Base-by-base conservation (phyloP, 2,329 filamentous ascomycete species). In the Bipolaris victoriae region DNA sequence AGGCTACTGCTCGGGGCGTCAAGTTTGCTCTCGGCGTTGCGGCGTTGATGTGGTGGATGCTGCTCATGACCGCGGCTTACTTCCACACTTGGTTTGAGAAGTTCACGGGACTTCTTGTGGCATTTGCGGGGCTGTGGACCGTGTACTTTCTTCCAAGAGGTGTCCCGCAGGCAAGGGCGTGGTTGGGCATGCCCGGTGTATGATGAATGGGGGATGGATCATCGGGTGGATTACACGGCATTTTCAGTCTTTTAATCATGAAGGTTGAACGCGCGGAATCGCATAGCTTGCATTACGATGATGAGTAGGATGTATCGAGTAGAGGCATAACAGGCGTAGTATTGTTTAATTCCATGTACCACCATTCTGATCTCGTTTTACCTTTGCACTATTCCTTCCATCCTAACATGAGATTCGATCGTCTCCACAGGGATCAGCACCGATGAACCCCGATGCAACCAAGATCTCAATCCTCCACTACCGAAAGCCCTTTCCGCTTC, bases 51-150 rank as follows among this genome's bases (percentile, higher is more conserved):
- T 85, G 88, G 81, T 98, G 95, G 91, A 99, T 99, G 95, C 78
- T 99, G 74, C 82, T 98, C 60, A 99, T 99, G 95, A 99, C 95
- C 39, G 93, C 93, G 2, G 93, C 96, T 37, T 99, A 94, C 82
- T 99, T 99, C 72, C 95, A 99, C 77, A 99, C 95, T 0, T 98
- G 94, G 93, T 88, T 96, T 69, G 95, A 99, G 81, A 99, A 98
- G 89, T 79, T 82, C 49, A 83, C 81, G 15, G 81, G 81, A 0
- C 65, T 82, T 49, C 20, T 80, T n/a, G 80, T 83, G 20, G 81
- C 80, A 1, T 81, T 81, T 60, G 62, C 62, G 13, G 78, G 76
- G 7, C 63, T 83, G 15, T 82, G 78, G 63, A 55, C 68, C 2
- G 76, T 83, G 5, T 83, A 83, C 64, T 82, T 82, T 59, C 66